Evolutionary conservation across 352 stramenopile species (phyloP), one percentile per base, ranked within the genome.

Genomic region (Globisporangium nagaii): DNA sequence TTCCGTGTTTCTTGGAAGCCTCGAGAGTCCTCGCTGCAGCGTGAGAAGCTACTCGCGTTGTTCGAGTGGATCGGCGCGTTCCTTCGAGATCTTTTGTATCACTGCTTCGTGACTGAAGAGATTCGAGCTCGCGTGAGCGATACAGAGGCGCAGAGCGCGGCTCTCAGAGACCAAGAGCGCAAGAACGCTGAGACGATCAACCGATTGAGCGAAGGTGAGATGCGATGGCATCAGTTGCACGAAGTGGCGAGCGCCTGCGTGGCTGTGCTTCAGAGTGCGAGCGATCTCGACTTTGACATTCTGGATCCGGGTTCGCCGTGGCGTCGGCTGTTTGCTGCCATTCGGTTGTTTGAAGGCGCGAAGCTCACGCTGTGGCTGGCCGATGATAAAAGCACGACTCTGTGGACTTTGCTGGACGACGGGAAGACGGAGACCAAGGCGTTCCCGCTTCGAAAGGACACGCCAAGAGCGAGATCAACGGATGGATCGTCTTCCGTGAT

Each of bases 61-160:
- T 24, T 63, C 3, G 41, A 58, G 24, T 63, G 56, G 56, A 27
- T 42, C 13, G 22, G 56, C 6, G 27, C 4, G 19, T 47, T 41
- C 25, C 22, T 58, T 4, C 40, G 39, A 19, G 20, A 25, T 9
- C 40, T 63, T 13, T 22, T 63, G 10, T 17, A 41, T 0, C 40
- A 44, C 6, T 56, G 40, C 30, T 30, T 39, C 7, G 7, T 17
- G 25, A 19, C 30, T 32, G 41, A 35, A 9, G 13, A 6, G 2
- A 28, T 34, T 7, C 25, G 17, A n/a, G 13, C 6, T n/a, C 22
- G 13, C 17, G 22, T 24, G 3, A 25, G 17, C 2, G 20, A 50
- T 2, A 15, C 17, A 11, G 28, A 43, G 19, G 7, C 17, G 35
- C 35, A 40, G 5, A 34, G 37, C 22, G 8, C 28, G 3, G 15